Evolutionary conservation across 2,329 filamentous ascomycete species (phyloP).

Genomic region (Ophiocordyceps camponoti-leonardi): DNA sequence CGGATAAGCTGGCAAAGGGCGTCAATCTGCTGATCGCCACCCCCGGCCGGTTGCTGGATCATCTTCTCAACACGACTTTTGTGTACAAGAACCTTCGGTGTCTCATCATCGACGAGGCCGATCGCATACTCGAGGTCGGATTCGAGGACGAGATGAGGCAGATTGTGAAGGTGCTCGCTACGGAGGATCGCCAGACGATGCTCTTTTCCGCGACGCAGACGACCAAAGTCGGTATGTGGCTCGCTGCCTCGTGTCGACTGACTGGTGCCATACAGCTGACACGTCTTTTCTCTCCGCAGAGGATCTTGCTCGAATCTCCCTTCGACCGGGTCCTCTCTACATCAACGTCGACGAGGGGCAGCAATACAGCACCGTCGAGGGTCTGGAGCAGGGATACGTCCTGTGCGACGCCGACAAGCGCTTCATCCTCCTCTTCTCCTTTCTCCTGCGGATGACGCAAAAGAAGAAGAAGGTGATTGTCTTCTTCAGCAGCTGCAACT

Average conservation of each 20-base stretch:
- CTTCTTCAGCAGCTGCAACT: constrained; percentile 85
- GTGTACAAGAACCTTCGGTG: constrained; percentile 85
- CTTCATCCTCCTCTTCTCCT: constrained; percentile 85
- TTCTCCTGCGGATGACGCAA: constrained; percentile 62
- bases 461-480: constrained; percentile 95
- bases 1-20: constrained; percentile 84
- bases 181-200: constrained; percentile 81
- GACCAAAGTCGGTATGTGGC: constrained; percentile 54
- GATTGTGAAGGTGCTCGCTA: constrained; percentile 85
- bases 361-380: constrained; percentile 81
- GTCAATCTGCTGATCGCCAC: constrained; percentile 92
- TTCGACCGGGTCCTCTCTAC: constrained; percentile 80
- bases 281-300: constrained; percentile 31
- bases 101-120: constrained; percentile 89
- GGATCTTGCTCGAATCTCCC: constrained; percentile 84
- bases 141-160: constrained; percentile 98
- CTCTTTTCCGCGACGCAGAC: constrained; percentile 98
- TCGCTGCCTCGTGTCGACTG: too few relatives aligned
- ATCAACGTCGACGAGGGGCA: constrained; percentile 91
- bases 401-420: constrained; percentile 86
- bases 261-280: too few relatives aligned
- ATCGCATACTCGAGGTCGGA: constrained; percentile 88
- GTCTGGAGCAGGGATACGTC: constrained; percentile 90
- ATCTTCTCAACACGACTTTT: constrained; percentile 85
- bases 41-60: constrained; percentile 80